Conservation (phyloP, 1,139 yeast genomes). For the Hyphopichia buzzinii region DNA sequence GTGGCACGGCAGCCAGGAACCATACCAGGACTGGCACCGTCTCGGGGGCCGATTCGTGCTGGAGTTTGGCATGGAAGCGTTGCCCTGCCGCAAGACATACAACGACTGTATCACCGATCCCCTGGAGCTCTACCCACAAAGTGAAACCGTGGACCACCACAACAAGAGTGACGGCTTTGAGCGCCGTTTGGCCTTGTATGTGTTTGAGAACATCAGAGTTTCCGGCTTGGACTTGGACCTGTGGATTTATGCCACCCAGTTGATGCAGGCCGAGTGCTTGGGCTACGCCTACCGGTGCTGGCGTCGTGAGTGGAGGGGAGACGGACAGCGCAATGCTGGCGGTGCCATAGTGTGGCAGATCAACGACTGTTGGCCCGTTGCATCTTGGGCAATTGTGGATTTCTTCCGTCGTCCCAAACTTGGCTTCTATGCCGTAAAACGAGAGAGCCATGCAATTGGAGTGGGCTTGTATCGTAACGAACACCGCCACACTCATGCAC, state of each 20-base stretch:
- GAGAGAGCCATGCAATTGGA: conserved; percentile 35
- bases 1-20: conserved; percentile 47
- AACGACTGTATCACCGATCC: conserved; percentile 28
- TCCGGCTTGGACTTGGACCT: conserved; percentile 29
- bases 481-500: conserved; percentile 14
- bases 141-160: conserved; percentile 36
- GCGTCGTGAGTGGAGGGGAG: conserved; percentile 45
- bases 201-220: conserved; percentile 41
- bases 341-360: conserved; percentile 52
- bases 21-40: conserved; percentile 41
- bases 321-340: conserved; percentile 32
- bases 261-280: conserved; percentile 50
- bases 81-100: conserved; percentile 33
- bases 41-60: conserved; percentile 43
- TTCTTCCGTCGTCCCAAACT: conserved; percentile 39
- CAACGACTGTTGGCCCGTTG: conserved; percentile 52
- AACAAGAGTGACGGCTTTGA: conserved; percentile 46
- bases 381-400: conserved; percentile 48
- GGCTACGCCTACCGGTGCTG: conserved; percentile 45
- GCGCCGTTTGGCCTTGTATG: conserved; percentile 42
- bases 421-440: conserved; percentile 43
- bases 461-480: conserved; percentile 35
- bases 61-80: conserved; percentile 48
- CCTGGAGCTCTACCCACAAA: conserved; percentile 35
- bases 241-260: conserved; percentile 50